Base-by-base conservation (phyloP, 1,284 basidiomycete species). In the Naganishia sp. region DNA sequence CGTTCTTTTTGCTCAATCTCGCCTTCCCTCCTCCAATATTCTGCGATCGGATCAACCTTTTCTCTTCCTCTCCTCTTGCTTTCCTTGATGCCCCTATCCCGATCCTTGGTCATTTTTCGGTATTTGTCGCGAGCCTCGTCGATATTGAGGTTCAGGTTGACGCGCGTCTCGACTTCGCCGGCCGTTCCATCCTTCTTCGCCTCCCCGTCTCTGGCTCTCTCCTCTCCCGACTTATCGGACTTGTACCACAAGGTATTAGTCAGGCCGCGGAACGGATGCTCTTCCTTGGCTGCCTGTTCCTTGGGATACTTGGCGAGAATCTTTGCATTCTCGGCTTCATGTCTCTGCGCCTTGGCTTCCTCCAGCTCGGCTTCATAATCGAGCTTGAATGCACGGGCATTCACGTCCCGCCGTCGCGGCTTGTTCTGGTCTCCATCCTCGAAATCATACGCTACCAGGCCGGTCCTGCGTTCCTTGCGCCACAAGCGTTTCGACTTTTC, bases 341-440 rank as follows among this genome's bases (percentile, higher is more conserved):
- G 49, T 31, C 59, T n/a, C 53, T 60, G 53, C 9, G 44, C 64
- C 67, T 74, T 9, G 72, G 71, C 16, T 70, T 78, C 13, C 69
- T 71, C 33, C 76, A 77, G 69, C 60, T 76, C 36, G 69, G 71
- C 36, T 71, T 75, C 50, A 71, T 72, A 31, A 68, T 73, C 65
- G 50, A 66, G 59, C 28, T 60, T 66, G 65, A 61, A 55, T 39
- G 61, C 57, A n/a, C 65, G 55, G 9, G 44, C 33, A 18, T 50
- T 61, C 33, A 59, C 50, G 23, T 48, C 43, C 6, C 54, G 42
- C 18, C 55, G 59, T 25, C 23, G 36, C 42, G 28, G 13, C 21
- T 66, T 60, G 21, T 23, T 18, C 6, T 13, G 21, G 7, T 44
- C 28, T 13, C 55, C 59, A 48, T 18, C 18, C 31, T 54, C 59